These are phyloP conservation scores for Fusarium tanahbumbuense DNA, from an alignment of 2,329 filamentous ascomycete species.

Conservation along the genomic window DNA sequence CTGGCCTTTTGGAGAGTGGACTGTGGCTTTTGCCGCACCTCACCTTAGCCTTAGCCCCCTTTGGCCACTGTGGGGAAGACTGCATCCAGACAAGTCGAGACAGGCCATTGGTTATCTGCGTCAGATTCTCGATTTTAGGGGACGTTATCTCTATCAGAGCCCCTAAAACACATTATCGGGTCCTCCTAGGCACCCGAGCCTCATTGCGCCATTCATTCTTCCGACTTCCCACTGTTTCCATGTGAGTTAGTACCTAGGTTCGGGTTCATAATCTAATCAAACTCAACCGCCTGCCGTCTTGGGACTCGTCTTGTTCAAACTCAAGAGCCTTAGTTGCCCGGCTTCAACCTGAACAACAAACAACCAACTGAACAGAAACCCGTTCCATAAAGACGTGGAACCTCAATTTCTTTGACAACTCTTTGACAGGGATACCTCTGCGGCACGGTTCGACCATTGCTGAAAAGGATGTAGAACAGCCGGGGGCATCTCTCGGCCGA, in stretches of 20 bases:
- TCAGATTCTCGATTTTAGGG: slow-evolving; percentile 19
- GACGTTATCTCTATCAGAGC: slow-evolving; percentile 12
- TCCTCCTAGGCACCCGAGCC: slow-evolving; percentile 18
- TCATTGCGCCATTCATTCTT: slow-evolving; percentile 42
- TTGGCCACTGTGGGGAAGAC: slow-evolving; percentile 42
- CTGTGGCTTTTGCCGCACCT: slow-evolving; percentile 36
- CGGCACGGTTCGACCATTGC: background rate
- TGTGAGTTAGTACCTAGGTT: background rate
- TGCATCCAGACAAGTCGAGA: slow-evolving; percentile 2
- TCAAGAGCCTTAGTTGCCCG: background rate
- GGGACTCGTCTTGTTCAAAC: background rate
- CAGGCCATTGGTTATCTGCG: slow-evolving; percentile 20
- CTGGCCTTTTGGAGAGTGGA: slow-evolving; percentile 45
- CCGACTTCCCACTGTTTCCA: slow-evolving; percentile 37
- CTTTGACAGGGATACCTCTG: slow-evolving; percentile 2
- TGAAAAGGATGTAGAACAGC: background rate
- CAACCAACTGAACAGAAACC: background rate
- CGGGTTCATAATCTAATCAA: slow-evolving; percentile 13
- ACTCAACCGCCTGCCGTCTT: slow-evolving; percentile 7
- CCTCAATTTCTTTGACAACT: background rate
- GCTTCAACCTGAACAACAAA: background rate
- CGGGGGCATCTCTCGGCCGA: background rate
- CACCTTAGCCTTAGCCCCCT: slow-evolving; percentile 26
- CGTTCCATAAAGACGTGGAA: background rate
- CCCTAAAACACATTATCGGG: slow-evolving; percentile 23